These are phyloP conservation scores for Xylariaceae sp. DNA, from an alignment of 2,329 filamentous ascomycete genomes.

Conservation along the genomic window DNA sequence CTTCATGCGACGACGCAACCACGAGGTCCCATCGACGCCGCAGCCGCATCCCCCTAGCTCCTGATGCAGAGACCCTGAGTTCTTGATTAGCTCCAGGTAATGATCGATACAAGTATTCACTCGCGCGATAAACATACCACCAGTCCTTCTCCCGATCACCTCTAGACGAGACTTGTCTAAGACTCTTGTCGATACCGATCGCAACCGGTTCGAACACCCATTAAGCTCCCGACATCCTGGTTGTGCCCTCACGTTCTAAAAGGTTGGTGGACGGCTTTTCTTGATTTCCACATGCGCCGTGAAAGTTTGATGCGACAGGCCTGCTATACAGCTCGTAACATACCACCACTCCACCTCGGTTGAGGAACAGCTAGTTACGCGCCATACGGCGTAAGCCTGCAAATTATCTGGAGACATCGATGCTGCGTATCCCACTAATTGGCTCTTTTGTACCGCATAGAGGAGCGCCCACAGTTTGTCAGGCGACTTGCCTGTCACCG, in stretches of 20 bases:
- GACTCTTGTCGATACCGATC: constrained; percentile 23
- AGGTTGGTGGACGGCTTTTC: constrained; percentile 16
- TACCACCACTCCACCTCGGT: background rate
- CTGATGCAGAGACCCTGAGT: constrained; percentile 23
- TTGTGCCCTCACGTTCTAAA: background rate
- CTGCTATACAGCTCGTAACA: background rate
- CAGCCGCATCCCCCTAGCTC: constrained; percentile 18
- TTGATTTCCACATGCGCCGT: constrained; percentile 18
- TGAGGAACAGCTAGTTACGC: constrained; percentile 1
- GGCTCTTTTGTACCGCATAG: constrained; percentile 4
- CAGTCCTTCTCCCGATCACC: constrained; percentile 12
- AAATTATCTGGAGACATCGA: background rate
- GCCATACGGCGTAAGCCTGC: constrained; percentile 18
- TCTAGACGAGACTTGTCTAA: constrained; percentile 26
- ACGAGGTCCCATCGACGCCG: constrained; percentile 18
- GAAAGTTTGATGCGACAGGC: constrained; percentile 20
- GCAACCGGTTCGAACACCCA: constrained; percentile 7
- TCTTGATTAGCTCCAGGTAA: constrained; percentile 14
- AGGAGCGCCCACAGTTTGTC: constrained; percentile 9
- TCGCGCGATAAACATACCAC: constrained; percentile 10
- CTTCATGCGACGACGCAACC: constrained; percentile 19
- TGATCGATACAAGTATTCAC: constrained; percentile 14
- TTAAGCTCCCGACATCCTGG: background rate
- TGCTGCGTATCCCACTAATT: constrained; percentile 3
- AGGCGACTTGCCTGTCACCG: constrained; percentile 8